Base-by-base conservation (phyloP, 768 basidiomycete genomes). In the Podaxis sp. region DNA sequence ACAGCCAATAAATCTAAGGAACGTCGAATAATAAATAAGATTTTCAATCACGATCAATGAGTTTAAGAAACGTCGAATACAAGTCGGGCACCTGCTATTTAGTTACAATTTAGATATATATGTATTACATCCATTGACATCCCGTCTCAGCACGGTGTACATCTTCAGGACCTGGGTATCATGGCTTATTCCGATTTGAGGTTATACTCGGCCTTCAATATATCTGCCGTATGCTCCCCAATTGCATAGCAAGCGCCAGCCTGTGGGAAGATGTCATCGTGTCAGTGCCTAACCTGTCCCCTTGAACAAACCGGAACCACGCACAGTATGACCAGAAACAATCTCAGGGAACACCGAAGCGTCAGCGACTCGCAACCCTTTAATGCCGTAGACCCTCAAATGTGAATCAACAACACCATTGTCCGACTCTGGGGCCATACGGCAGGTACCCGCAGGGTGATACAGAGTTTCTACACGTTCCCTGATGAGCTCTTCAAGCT, bases 401-500 rank as follows among this genome's bases (percentile, higher is more conserved):
- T 75, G 71, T 4, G 75, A 72, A 65, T 81, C 78, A 5, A 83
- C 80, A n/a, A 82, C 80, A 5, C 82, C 80, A 4, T 74, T 70
- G 28, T 77, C 72, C 19, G 71, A 71, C 9, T 68, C 65, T 17
- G 78, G 76, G 12, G 80, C 80, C 80, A 82, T 83, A 24, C 79
- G 74, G 59, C 80, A 81, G 9, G 80, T 80, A 59, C 77, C 73
- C 11, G 76, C 63, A 0, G 81, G 80, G 65, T 83, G 82, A 61
- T 82, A 82, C 36, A 81, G 66, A 0, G 81, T 83, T 65, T 82
- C 79, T 4, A 79, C 75, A 15, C 80, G 74, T 52, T 75, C 74
- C 33, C 71, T 71, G 22, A 81, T 72, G 17, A 79, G 63, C n/a
- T 75, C 73, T 52, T 76, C 71, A 13, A 83, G 66, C 36, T 79